A percentile compares a stretch with the other conserved stretches of the same genome.
Conservation (phyloP, 768 basidiomycete genomes). For the Hygrophoropsis aurantiaca region DNA sequence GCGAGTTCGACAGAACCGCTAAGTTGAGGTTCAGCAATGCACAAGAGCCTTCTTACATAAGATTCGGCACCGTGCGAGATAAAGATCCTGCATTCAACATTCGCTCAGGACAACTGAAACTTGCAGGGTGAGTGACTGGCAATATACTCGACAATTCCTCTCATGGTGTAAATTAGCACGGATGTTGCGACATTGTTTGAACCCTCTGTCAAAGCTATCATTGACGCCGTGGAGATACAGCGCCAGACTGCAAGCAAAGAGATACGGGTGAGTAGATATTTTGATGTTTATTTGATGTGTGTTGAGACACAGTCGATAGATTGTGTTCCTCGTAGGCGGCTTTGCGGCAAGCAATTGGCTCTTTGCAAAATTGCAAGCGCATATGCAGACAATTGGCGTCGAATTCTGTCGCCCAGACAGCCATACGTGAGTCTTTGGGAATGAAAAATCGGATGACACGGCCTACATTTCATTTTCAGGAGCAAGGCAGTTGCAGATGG, state of each 20-base stretch:
- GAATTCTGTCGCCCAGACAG: conserved; percentile 50
- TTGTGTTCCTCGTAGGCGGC: conserved; percentile 44
- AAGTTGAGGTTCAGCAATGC: conserved; percentile 44
- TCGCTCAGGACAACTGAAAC: conserved; percentile 46
- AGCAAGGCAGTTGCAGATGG: conserved; percentile 49
- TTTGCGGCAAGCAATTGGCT: conserved; percentile 47
- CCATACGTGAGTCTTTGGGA: conserved; percentile 39
- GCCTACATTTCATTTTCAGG: conserved; percentile 16
- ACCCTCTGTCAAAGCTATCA: conserved; percentile 20
- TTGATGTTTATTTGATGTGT: background rate
- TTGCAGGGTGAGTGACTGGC: conserved; percentile 28
- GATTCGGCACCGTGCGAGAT: conserved; percentile 45
- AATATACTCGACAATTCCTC: background rate
- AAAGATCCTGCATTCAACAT: conserved; percentile 41
- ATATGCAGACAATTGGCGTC: conserved; percentile 35
- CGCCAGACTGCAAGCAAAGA: conserved; percentile 14
- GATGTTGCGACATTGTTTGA: conserved; percentile 32
- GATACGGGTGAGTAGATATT: conserved; percentile 26
- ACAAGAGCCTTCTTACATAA: conserved; percentile 42
- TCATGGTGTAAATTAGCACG: conserved; percentile 10
- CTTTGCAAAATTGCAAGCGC: conserved; percentile 28
- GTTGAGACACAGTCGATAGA: conserved; percentile 22
- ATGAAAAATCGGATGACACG: background rate
- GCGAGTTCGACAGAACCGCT: conserved; percentile 46
- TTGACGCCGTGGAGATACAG: conserved; percentile 25